These are phyloP conservation scores for Aspergillus carbonarius DNA, from an alignment of 2,329 filamentous ascomycete genomes.

Conservation along the genomic window DNA sequence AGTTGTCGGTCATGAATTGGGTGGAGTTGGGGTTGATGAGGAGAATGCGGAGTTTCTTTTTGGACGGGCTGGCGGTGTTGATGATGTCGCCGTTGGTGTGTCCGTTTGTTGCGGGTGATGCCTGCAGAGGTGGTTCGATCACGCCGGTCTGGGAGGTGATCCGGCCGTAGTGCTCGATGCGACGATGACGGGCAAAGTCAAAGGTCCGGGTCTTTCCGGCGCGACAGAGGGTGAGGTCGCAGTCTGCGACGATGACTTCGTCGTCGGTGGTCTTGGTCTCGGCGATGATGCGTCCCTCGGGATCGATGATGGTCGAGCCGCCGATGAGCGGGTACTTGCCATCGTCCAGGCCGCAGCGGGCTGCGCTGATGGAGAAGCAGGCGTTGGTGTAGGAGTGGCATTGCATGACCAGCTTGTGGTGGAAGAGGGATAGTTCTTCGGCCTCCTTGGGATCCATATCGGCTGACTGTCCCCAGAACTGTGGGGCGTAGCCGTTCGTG, in stretches of 20 bases:
- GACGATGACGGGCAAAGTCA: slow-evolving; percentile 32
- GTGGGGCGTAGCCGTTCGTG: slow-evolving; percentile 51
- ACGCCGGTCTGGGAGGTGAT: slow-evolving; percentile 32
- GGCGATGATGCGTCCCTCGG: slow-evolving; percentile 52
- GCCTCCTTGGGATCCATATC: slow-evolving; percentile 47
- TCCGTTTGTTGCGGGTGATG: no score
- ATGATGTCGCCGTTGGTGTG: not conserved
- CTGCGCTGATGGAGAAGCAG: slow-evolving; percentile 52
- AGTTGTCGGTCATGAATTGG: slow-evolving; percentile 48
- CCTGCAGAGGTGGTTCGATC: slow-evolving; percentile 37
- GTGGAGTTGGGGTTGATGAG: slow-evolving; percentile 53
- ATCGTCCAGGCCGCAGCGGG: slow-evolving; percentile 53
- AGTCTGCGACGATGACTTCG: slow-evolving; percentile 53
- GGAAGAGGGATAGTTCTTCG: slow-evolving; percentile 51
- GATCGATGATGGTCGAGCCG: slow-evolving; percentile 50
- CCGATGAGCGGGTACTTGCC: slow-evolving; percentile 52
- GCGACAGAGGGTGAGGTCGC: slow-evolving; percentile 49
- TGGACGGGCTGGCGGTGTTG: not conserved
- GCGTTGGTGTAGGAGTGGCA: slow-evolving; percentile 55
- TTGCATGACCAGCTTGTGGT: slow-evolving; percentile 54
- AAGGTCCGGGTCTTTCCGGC: slow-evolving; percentile 27
- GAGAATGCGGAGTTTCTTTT: slow-evolving; percentile 38
- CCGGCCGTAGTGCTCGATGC: slow-evolving; percentile 31
- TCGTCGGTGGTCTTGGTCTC: slow-evolving; percentile 51
- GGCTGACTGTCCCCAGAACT: slow-evolving; percentile 45